These are phyloP conservation scores for Chytriomyces sp. DNA, from an alignment of 192 early-diverging fungal species.

Conservation along the genomic window DNA sequence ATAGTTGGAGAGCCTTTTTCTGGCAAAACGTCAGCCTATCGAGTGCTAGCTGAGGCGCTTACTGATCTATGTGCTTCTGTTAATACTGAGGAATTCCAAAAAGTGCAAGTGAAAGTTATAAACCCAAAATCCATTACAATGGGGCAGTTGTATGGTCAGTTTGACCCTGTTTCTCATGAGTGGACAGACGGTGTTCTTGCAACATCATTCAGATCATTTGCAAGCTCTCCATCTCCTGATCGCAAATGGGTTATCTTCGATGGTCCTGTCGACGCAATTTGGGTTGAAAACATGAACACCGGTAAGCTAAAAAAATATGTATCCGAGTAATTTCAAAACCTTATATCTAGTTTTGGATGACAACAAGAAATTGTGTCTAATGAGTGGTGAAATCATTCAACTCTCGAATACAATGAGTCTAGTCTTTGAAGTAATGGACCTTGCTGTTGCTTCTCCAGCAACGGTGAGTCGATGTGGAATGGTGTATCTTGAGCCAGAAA, in stretches of 20 bases:
- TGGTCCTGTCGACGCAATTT: conserved; percentile 64
- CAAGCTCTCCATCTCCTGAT: conserved; percentile 54
- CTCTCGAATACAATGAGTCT: conserved; percentile 69
- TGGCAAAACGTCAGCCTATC: conserved; percentile 62
- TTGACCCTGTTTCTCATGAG: conserved; percentile 64
- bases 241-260: conserved; percentile 70
- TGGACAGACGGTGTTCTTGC: conserved; percentile 68
- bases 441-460: conserved; percentile 68
- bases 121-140: conserved; percentile 68
- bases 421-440: conserved; percentile 67
- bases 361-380: conserved; percentile 67
- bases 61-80: conserved; percentile 42
- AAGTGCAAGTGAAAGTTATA: conserved; percentile 57
- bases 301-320: background rate
- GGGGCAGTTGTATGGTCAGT: conserved; percentile 65
- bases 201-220: conserved; percentile 55
- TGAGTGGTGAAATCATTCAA: conserved; percentile 69
- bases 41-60: conserved; percentile 60
- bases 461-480: conserved; percentile 69
- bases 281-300: conserved; percentile 71
- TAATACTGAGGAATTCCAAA: conserved; percentile 50
- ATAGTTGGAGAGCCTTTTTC: conserved; percentile 61
- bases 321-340: background rate
- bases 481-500: conserved; percentile 64
- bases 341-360: conserved; percentile 53